Evolutionary conservation across 768 basidiomycete species (phyloP), one percentile per base, ranked within the genome.

Genomic region (Mycena vulgaris): DNA sequence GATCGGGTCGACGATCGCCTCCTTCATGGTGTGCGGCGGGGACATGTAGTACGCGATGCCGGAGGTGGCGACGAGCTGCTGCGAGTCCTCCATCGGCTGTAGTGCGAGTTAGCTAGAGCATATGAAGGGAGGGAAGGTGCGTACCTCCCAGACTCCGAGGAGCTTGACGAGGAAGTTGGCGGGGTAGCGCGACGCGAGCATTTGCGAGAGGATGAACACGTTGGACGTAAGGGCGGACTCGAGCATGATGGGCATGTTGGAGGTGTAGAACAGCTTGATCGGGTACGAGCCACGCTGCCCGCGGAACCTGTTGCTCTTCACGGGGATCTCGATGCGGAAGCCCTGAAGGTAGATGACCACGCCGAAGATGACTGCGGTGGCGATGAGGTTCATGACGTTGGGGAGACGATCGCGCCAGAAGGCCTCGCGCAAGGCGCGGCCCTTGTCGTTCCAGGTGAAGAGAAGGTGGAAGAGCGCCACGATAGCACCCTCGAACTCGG

Each of bases 231-330:
- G 85, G 17, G 97, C 97, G 17, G 90, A 92, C 84, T 99, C 95
- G 69, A 99, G 89, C 97, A 99, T 99, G 87, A 99, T 99, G 66
- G 97, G 97, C 97, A 98, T 99, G 86, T 99, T 99, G 49, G 91
- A 93, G 19, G 98, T 99, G 84, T 99, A 99, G 86, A 99, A 99
- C 40, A 99, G 90, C 85, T 99, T 99, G 85, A 99, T 89, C 59
- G 98, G 98, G 86, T 98, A 99, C 17, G 90, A 89, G 47, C 95
- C 97, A 33, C 97, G 89, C 81, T 98, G 96, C n/a, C 98, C 98
- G 66, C 96, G 89, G 92, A 96, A 95, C 73, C 91, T 89, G 86
- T 95, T 96, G 84, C 92, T 93, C 89, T 99, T 99, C 80, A 99
- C 95, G 10, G 97, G 97, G 79, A 99, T 98, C 80, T 99, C 97